Evolutionary conservation across 1,139 yeast genomes (phyloP).

Genomic region (Sugiyamaella neomexicana): DNA sequence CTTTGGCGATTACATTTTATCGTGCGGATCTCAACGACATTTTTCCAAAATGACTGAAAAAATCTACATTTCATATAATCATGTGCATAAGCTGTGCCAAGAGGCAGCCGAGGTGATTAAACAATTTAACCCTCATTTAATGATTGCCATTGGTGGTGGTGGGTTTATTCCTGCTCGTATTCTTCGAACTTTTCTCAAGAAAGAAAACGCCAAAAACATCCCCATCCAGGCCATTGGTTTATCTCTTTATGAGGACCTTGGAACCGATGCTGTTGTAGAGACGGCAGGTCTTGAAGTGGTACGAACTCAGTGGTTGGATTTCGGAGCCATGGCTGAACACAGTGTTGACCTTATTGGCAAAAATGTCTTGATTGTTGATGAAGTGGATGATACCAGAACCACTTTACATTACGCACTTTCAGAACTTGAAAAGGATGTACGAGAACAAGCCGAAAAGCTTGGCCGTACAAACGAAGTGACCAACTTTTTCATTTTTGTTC

Average conservation of each 20-base stretch:
- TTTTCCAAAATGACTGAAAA: slow-evolving; percentile 48
- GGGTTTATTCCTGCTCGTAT: slow-evolving; percentile 97
- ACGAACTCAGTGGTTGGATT: slow-evolving; percentile 95
- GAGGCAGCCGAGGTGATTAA: slow-evolving; percentile 72
- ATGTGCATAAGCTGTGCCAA: slow-evolving; percentile 91
- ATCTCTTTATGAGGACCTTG: slow-evolving; percentile 83
- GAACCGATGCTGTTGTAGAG: slow-evolving; percentile 57
- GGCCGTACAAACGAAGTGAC: slow-evolving; percentile 58
- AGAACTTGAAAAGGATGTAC: slow-evolving; percentile 83
- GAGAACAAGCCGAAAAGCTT: slow-evolving; percentile 52
- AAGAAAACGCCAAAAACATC: slow-evolving; percentile 82
- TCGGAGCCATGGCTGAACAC: slow-evolving; percentile 56
- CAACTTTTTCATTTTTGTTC: slow-evolving; percentile 82
- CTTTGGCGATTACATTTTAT: neutral
- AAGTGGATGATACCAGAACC: slow-evolving; percentile 94
- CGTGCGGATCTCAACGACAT: neutral
- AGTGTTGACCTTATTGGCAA: slow-evolving; percentile 74
- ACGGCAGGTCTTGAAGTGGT: slow-evolving; percentile 79
- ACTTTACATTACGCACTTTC: slow-evolving; percentile 88
- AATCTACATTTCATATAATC: slow-evolving; percentile 86
- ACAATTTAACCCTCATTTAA: slow-evolving; percentile 75
- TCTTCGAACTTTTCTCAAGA: slow-evolving; percentile 84
- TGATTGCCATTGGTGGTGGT: slow-evolving; percentile 90
- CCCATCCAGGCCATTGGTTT: slow-evolving; percentile 93
- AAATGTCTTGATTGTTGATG: slow-evolving; percentile 82